Conservation (phyloP, 257 asterid genomes). For the Ehretia macrophylla region DNA sequence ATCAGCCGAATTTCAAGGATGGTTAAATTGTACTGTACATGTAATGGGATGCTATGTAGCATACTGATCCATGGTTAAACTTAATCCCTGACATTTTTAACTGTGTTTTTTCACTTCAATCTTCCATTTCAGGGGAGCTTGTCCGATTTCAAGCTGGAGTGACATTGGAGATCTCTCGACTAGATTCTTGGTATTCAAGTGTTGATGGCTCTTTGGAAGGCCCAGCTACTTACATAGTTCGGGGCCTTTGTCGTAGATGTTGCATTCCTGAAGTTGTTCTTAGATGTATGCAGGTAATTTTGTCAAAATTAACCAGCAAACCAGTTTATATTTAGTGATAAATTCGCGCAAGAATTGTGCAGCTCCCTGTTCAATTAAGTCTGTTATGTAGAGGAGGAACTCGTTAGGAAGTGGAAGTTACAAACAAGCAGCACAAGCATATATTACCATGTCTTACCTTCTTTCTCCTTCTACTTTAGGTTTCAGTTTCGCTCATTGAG, state of each 20-base stretch:
- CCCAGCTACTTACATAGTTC: slow-evolving; percentile 80
- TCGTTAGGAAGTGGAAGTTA: neutral
- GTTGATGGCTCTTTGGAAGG: slow-evolving; percentile 66
- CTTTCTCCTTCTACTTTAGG: slow-evolving; percentile 37
- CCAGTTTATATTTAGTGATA: neutral
- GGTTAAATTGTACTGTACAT: too few species aligned
- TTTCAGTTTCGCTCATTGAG: slow-evolving; percentile 70
- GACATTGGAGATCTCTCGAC: slow-evolving; percentile 80
- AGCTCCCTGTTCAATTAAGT: neutral
- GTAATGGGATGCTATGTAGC: neutral
- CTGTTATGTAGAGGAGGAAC: neutral
- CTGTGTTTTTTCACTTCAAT: neutral
- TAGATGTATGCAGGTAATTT: slow-evolving; percentile 88
- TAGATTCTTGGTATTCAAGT: slow-evolving; percentile 95
- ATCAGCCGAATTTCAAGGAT: too few species aligned
- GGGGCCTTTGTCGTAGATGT: slow-evolving; percentile 96
- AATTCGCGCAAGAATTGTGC: neutral
- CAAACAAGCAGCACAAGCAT: neutral
- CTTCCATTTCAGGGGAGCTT: slow-evolving; percentile 66
- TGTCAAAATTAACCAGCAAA: neutral
- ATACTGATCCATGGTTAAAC: neutral
- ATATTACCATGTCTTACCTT: neutral
- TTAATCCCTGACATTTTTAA: neutral
- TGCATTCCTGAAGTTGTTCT: slow-evolving; percentile 91
- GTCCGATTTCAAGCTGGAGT: slow-evolving; percentile 85